These are phyloP conservation scores for Umbelopsis isabellina DNA, from an alignment of 192 early-diverging fungal species.

Conservation along the genomic window DNA sequence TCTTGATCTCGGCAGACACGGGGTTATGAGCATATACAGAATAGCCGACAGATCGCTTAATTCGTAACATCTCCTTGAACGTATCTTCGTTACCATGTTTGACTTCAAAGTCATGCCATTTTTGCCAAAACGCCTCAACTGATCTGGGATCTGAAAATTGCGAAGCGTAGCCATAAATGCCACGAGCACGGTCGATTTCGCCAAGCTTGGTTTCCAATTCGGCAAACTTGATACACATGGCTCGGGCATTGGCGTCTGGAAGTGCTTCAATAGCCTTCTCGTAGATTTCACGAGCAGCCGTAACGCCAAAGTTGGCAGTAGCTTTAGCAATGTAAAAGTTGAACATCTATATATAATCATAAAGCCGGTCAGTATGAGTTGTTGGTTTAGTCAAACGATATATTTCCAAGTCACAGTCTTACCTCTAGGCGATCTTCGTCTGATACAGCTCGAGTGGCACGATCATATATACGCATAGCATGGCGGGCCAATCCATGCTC, in stretches of 20 bases:
- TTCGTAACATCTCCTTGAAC: slow-evolving; percentile 96
- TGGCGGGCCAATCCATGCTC: slow-evolving; percentile 88
- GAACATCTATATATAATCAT: slow-evolving; percentile 63
- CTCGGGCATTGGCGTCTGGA: slow-evolving; percentile 77
- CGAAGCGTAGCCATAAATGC: slow-evolving; percentile 81
- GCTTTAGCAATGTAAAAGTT: slow-evolving; percentile 91
- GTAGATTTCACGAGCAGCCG: slow-evolving; percentile 89
- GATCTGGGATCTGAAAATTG: slow-evolving; percentile 87
- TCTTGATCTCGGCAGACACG: slow-evolving; percentile 13
- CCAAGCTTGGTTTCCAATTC: slow-evolving; percentile 87
- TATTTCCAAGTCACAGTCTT: background rate
- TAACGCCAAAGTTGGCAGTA: slow-evolving; percentile 82
- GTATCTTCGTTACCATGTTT: slow-evolving; percentile 97
- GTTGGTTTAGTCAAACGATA: background rate
- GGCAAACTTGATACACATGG: slow-evolving; percentile 83
- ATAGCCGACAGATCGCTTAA: slow-evolving; percentile 77
- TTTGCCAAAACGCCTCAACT: slow-evolving; percentile 77
- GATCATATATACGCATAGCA: slow-evolving; percentile 93
- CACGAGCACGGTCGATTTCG: slow-evolving; percentile 94
- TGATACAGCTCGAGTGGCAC: slow-evolving; percentile 81
- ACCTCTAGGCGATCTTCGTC: slow-evolving; percentile 74
- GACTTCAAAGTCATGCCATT: slow-evolving; percentile 97
- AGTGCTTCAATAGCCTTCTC: slow-evolving; percentile 87
- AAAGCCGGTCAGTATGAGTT: background rate
- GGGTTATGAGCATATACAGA: slow-evolving; percentile 20